Evolutionary conservation across 2,329 filamentous ascomycete genomes (phyloP).

Genomic region (Pseudopithomyces chartarum): DNA sequence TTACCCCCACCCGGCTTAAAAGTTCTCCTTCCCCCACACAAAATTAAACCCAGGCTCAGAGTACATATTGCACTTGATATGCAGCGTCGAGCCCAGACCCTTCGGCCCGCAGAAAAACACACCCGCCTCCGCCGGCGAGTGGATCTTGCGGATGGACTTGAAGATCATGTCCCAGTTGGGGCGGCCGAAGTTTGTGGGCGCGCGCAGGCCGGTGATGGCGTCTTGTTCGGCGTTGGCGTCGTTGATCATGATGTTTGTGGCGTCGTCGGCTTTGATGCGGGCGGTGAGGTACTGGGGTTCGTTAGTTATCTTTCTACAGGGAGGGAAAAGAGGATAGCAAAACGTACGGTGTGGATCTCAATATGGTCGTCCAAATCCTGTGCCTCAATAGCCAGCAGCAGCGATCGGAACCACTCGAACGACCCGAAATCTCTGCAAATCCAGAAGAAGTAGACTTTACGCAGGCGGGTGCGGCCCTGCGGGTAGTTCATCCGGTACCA

Average conservation of each 20-base stretch:
- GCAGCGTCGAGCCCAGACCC: slow-evolving; percentile 74
- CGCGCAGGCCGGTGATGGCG: slow-evolving; percentile 79
- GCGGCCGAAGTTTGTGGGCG: slow-evolving; percentile 82
- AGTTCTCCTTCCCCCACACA: slow-evolving; percentile 73
- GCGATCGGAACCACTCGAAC: slow-evolving; percentile 87
- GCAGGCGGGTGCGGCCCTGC: slow-evolving; percentile 75
- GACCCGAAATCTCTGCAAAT: slow-evolving; percentile 86
- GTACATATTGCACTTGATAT: slow-evolving; percentile 88
- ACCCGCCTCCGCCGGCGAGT: slow-evolving; percentile 48
- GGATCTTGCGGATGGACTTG: slow-evolving; percentile 77
- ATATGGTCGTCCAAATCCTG: slow-evolving; percentile 84
- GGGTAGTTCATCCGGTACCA: slow-evolving; percentile 94
- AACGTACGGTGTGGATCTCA: slow-evolving; percentile 75
- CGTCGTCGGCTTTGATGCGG: slow-evolving; percentile 84
- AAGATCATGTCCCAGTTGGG: slow-evolving; percentile 94
- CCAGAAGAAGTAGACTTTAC: slow-evolving; percentile 94
- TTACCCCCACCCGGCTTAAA: slow-evolving; percentile 48
- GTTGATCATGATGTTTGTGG: slow-evolving; percentile 92
- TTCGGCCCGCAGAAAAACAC: slow-evolving; percentile 83
- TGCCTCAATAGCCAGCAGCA: slow-evolving; percentile 82
- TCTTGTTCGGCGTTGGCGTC: slow-evolving; percentile 84
- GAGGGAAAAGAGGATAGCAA: neutral
- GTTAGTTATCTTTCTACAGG: slow-evolving; percentile 15
- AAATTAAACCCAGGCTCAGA: slow-evolving; percentile 76
- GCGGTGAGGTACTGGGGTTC: slow-evolving; percentile 72